phyloP scores from a whole-genome alignment of 1,139 yeast species.

The Geotrichum bryndzae region DNA sequence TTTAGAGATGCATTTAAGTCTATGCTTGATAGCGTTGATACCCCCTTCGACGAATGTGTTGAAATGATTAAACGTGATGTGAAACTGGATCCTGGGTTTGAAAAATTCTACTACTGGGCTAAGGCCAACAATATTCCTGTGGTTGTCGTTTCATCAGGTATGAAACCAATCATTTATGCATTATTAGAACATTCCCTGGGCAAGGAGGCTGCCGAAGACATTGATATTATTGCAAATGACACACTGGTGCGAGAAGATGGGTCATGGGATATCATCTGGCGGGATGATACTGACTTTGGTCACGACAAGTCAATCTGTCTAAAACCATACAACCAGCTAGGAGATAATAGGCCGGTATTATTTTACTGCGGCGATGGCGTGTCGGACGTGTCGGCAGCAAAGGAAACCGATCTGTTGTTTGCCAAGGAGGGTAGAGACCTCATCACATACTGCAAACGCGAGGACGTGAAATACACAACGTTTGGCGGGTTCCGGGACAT shows the following conservation, averaged over 20 bases:
- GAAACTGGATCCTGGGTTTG: constrained; percentile 84
- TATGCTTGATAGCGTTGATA: constrained; percentile 73
- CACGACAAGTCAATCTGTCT: constrained; percentile 89
- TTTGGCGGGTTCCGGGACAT: constrained; percentile 74
- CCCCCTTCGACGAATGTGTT: constrained; percentile 78
- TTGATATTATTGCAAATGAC: constrained; percentile 78
- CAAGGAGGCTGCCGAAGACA: constrained; percentile 60
- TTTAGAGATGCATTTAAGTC: constrained; percentile 73
- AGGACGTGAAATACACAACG: constrained; percentile 76
- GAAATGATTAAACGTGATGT: constrained; percentile 48
- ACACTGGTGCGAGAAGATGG: constrained; percentile 53
- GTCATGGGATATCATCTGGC: constrained; percentile 77
- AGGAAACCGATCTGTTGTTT: constrained; percentile 84
- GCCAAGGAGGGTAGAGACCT: constrained; percentile 91
- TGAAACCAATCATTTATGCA: constrained; percentile 84
- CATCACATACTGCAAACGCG: constrained; percentile 73
- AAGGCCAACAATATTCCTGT: constrained; percentile 63
- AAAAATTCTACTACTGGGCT: constrained; percentile 75
- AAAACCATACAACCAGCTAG: constrained; percentile 49
- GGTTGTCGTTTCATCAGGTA: constrained; percentile 75
- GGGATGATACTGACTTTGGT: constrained; percentile 82
- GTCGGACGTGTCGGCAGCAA: constrained; percentile 88
- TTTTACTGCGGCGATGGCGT: constrained; percentile 98
- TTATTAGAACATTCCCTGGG: constrained; percentile 71
- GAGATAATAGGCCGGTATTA: constrained; percentile 46